Evolutionary conservation across 176 grass and related monocot species (phyloP), one percentile per base, ranked within the genome.

Genomic region (Metroxylon sagu): DNA sequence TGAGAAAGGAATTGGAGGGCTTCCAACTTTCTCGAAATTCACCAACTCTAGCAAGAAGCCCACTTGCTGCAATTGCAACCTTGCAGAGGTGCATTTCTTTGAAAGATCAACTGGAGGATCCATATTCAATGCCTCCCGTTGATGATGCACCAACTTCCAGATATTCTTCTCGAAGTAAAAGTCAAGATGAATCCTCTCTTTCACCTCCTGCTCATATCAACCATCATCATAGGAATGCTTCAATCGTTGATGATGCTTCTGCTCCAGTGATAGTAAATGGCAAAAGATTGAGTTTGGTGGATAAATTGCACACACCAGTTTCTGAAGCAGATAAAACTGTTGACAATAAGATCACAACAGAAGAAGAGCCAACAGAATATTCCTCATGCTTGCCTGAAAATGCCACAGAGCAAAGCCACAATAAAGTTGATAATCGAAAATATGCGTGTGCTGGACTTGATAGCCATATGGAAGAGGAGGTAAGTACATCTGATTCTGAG

Each of bases 41-140:
- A 60, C 77, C 26, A 61, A 56, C 57, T 71, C 49, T 64, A 50
- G 16, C 29, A 57, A 52, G 48, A 58, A 65, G 28, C 53, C 48
- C 21, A 61, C 62, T 62, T 54, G 64, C 28, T 69, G 67, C 16
- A 50, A 74, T 82, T 76, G 72, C 63, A 29, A 54, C 77, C 18
- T 70, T 78, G 59, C 49, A 62, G 31, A 79, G 71, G 56, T 27
- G 5, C 21, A 57, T 82, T 61, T 76, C 62, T 60, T 43, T 50
- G 19, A 26, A 57, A 71, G 58, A 60, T 71, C 67, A 16, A 64
- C 48, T 23, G 49, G 62, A 71, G 4, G 16, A 68, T 71, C 57
- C 54, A 68, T 69, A 18, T 50, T 18, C 55, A 69, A 48, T 64
- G 57, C 6, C 65, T 60, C 70, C 30, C 19, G 52, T 64, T 29